These are phyloP conservation scores for Talaromyces sp. DNA, from an alignment of 2,329 filamentous ascomycete genomes.

Conservation along the genomic window DNA sequence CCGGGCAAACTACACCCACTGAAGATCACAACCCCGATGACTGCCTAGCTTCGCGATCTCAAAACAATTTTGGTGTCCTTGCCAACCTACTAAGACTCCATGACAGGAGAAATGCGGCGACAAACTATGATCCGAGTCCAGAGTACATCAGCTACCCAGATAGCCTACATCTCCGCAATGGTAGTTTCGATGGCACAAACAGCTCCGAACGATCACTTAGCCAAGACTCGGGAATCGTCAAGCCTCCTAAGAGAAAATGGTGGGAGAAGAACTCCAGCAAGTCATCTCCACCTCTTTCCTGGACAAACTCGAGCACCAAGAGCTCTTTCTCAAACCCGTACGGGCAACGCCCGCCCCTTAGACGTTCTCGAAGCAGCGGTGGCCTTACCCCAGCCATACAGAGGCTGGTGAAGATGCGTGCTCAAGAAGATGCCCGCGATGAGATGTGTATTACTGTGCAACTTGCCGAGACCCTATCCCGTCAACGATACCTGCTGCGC, in stretches of 20 bases:
- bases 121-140: conserved; percentile 24
- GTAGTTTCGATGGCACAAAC: conserved; percentile 34
- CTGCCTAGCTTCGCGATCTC: conserved; percentile 65
- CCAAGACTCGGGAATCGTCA: conserved; percentile 31
- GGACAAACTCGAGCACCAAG: conserved; percentile 26
- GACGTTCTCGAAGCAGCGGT: conserved; percentile 39
- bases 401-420: background rate
- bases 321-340: conserved; percentile 32
- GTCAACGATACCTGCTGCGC: conserved; percentile 81
- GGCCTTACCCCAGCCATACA: conserved; percentile 33
- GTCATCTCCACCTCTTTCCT: conserved; percentile 27
- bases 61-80: conserved; percentile 72
- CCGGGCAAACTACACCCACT: conserved; percentile 35
- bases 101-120: conserved; percentile 35
- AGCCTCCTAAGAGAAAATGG: conserved; percentile 19
- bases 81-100: conserved; percentile 71
- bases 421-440: conserved; percentile 35
- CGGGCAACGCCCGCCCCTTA: conserved; percentile 30
- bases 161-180: conserved; percentile 30
- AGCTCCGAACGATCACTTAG: conserved; percentile 32
- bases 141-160: conserved; percentile 14
- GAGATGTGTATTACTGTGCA: conserved; percentile 62
- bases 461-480: conserved; percentile 68
- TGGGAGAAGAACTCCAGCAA: conserved; percentile 17
- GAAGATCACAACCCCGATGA: conserved; percentile 53